Evolutionary conservation across 129 eudicot genomes (phyloP).

Genomic region (Heracleum sosnowskyi): DNA sequence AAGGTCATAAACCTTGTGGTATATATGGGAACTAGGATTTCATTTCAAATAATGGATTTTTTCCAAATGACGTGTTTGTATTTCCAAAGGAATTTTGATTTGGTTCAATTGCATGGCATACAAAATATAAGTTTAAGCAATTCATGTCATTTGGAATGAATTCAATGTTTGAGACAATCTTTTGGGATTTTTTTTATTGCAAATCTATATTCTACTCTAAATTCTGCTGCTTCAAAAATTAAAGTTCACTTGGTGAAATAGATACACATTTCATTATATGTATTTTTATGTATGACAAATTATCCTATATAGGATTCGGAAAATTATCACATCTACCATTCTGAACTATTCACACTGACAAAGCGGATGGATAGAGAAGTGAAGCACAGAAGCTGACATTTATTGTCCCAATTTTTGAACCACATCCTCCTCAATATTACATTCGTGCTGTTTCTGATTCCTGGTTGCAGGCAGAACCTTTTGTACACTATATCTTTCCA

Average conservation of each 20-base stretch:
- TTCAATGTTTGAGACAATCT: background rate
- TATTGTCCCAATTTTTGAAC: too few species aligned
- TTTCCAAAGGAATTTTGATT: background rate
- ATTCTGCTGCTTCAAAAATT: background rate
- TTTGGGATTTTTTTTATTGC: background rate
- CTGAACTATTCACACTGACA: constrained; percentile 85
- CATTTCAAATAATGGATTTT: background rate
- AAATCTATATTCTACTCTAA: background rate
- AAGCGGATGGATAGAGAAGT: constrained; percentile 73
- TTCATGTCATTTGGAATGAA: background rate
- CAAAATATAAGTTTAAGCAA: background rate
- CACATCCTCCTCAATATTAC: constrained; percentile 96
- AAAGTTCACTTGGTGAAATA: background rate
- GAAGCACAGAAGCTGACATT: constrained; percentile 94
- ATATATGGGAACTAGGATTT: background rate
- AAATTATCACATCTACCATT: constrained; percentile 94
- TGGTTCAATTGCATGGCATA: background rate
- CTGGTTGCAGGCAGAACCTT: too few species aligned
- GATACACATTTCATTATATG: background rate
- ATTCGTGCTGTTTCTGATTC: constrained; percentile 95
- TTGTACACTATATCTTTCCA: too few species aligned
- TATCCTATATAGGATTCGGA: constrained; percentile 68
- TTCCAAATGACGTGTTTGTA: background rate
- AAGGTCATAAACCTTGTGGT: background rate
- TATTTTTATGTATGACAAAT: constrained; percentile 14